Conservation (phyloP, 176 grass and related monocot genomes). For the Triticum timopheevii region DNA sequence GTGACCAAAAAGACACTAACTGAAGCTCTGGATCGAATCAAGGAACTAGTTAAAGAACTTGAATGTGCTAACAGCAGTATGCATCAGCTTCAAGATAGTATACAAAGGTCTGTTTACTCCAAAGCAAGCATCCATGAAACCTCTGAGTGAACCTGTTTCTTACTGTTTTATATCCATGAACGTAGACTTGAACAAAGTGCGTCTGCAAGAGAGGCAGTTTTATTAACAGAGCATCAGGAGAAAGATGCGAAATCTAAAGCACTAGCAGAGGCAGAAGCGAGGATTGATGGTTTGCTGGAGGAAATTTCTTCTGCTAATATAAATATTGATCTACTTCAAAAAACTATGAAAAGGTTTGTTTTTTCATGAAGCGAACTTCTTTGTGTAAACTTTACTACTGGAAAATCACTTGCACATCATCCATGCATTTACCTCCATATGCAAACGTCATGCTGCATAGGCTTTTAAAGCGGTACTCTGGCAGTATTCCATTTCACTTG, state of each 20-base stretch:
- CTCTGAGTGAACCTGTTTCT: conserved; percentile 27
- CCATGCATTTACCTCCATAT: conserved; percentile 7
- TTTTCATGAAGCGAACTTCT: conserved; percentile 5
- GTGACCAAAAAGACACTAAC: conserved; percentile 63
- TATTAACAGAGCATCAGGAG: conserved; percentile 57
- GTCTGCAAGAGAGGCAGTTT: conserved; percentile 49
- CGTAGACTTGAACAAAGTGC: conserved; percentile 57
- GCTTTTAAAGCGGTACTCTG: conserved; percentile 2
- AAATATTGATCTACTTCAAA: conserved; percentile 66
- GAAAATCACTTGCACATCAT: conserved; percentile 30
- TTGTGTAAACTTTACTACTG: conserved; percentile 22
- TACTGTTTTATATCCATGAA: conserved; percentile 42
- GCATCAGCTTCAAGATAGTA: conserved; percentile 71
- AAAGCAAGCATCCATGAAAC: conserved; percentile 24
- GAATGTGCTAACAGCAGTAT: conserved; percentile 58
- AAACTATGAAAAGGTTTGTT: conserved; percentile 58
- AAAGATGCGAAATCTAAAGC: conserved; percentile 53
- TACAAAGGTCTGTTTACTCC: conserved; percentile 57
- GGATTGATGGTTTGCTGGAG: conserved; percentile 47
- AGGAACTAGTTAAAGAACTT: conserved; percentile 84
- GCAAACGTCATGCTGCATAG: conserved; percentile 19
- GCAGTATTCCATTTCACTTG: conserved; percentile 9
- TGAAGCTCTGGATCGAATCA: conserved; percentile 70
- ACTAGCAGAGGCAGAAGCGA: conserved; percentile 50
- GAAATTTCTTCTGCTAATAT: conserved; percentile 57